Conservation (phyloP, 2,329 filamentous ascomycete species). For the Arthrobotrys pseudoclavata region DNA sequence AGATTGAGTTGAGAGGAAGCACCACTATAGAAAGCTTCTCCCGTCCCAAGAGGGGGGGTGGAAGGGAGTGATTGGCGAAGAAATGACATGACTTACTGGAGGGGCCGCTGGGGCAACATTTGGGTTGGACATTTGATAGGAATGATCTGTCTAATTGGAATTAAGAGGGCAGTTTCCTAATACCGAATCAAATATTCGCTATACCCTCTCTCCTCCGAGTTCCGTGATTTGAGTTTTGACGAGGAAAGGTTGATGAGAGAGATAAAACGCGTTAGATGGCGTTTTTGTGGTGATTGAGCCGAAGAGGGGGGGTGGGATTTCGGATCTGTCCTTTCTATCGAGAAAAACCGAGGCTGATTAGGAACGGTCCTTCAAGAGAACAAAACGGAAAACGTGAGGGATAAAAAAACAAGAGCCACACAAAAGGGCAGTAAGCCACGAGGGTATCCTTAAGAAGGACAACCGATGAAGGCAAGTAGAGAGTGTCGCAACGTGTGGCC, state of each 20-base stretch:
- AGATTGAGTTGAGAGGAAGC: slow-evolving; percentile 1
- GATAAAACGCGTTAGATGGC: slow-evolving; percentile 59
- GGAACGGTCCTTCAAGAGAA: slow-evolving; percentile 23
- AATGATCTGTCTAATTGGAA: slow-evolving; percentile 54
- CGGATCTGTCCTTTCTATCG: slow-evolving; percentile 60
- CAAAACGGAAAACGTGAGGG: slow-evolving; percentile 23
- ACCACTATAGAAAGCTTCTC: slow-evolving; percentile 29
- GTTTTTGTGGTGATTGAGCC: slow-evolving; percentile 24
- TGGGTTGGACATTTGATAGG: slow-evolving; percentile 56
- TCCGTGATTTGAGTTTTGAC: slow-evolving; percentile 29
- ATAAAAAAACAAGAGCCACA: slow-evolving; percentile 36
- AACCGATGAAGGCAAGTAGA: slow-evolving; percentile 5
- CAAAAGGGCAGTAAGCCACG: slow-evolving; percentile 32
- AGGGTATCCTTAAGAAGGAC: slow-evolving; percentile 22
- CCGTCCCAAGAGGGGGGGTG: slow-evolving; percentile 35
- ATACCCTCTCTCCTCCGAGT: slow-evolving; percentile 39
- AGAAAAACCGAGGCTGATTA: slow-evolving; percentile 52
- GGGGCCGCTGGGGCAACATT: slow-evolving; percentile 59
- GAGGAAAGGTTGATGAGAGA: slow-evolving; percentile 48
- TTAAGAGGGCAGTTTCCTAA: slow-evolving; percentile 27
- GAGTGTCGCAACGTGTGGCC: slow-evolving; percentile 10
- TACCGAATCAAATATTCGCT: slow-evolving; percentile 40
- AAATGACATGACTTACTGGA: slow-evolving; percentile 54
- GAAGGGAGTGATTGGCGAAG: slow-evolving; percentile 32
- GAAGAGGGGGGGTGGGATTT: slow-evolving; percentile 49